These are phyloP conservation scores for Guillardia theta DNA, from an alignment of 78 protist species.

Conservation along the genomic window DNA sequence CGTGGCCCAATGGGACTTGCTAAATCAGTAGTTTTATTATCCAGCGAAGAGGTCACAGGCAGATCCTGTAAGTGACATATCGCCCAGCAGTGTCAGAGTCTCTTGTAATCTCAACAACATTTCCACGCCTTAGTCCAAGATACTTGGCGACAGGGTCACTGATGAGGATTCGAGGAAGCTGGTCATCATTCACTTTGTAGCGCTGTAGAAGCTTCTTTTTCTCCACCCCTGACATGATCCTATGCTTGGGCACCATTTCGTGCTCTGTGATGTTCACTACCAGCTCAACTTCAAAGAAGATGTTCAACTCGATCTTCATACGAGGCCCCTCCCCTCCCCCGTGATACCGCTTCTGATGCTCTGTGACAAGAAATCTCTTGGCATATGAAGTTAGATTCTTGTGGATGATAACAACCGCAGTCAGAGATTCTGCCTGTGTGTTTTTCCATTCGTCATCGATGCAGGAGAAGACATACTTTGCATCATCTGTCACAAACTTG, in stretches of 20 bases:
- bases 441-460: not conserved
- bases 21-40: no score
- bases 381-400: not conserved
- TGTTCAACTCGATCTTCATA: not conserved
- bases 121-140: not conserved
- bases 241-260: not conserved
- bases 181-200: not conserved
- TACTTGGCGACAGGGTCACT: conserved; percentile 17
- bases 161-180: not conserved
- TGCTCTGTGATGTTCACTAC: conserved; percentile 2
- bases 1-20: no score
- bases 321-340: not conserved
- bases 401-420: not conserved
- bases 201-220: not conserved
- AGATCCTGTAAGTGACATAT: not conserved
- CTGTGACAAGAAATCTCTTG: not conserved
- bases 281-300: not conserved
- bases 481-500: conserved; percentile 24
- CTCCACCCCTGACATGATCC: not conserved
- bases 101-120: not conserved
- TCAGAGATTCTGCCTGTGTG: not conserved
- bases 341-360: not conserved
- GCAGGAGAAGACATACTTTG: not conserved
- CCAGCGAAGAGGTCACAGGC: no score
- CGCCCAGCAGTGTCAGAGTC: conserved; percentile 1